phyloP scores from a whole-genome alignment of 163 green algal species.

The Prototheca wickerhamii region DNA sequence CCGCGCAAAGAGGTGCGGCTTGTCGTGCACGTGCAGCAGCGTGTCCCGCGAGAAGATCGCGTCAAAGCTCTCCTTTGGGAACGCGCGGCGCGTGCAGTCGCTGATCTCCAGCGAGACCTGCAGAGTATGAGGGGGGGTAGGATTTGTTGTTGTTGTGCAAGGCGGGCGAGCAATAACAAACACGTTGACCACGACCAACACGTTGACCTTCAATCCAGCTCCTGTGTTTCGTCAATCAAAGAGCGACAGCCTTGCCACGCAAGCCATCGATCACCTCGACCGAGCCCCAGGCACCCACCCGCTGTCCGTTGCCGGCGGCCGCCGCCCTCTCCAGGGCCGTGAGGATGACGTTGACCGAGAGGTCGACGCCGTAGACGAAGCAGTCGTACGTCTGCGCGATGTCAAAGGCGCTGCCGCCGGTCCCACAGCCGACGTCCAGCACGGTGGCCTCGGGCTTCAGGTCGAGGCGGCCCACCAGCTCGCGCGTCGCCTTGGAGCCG shows the following conservation, averaged over 20 bases:
- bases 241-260: too few relatives aligned
- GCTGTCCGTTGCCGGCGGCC: constrained; percentile 16
- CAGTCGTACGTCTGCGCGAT: constrained; percentile 50
- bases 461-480: constrained; percentile 47
- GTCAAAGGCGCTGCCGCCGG: constrained; percentile 58
- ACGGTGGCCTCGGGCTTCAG: constrained; percentile 49
- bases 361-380: constrained; percentile 72
- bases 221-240: too few relatives aligned
- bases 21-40: constrained; percentile 77
- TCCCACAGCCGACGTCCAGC: constrained; percentile 74
- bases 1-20: constrained; percentile 43
- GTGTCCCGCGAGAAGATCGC: constrained; percentile 61
- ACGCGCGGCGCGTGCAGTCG: constrained; percentile 47
- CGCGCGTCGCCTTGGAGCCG: constrained; percentile 28
- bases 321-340: constrained; percentile 56
- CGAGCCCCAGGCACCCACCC: background rate
- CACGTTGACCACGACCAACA: background rate
- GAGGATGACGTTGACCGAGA: constrained; percentile 78
- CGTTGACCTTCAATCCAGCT: too few relatives aligned
- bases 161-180: background rate
- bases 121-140: background rate
- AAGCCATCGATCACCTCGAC: background rate
- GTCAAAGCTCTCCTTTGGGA: constrained; percentile 47
- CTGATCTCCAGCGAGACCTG: constrained; percentile 74
- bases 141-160: background rate